phyloP scores from a whole-genome alignment of 768 basidiomycete species.

The Auriscalpium vulgare region DNA sequence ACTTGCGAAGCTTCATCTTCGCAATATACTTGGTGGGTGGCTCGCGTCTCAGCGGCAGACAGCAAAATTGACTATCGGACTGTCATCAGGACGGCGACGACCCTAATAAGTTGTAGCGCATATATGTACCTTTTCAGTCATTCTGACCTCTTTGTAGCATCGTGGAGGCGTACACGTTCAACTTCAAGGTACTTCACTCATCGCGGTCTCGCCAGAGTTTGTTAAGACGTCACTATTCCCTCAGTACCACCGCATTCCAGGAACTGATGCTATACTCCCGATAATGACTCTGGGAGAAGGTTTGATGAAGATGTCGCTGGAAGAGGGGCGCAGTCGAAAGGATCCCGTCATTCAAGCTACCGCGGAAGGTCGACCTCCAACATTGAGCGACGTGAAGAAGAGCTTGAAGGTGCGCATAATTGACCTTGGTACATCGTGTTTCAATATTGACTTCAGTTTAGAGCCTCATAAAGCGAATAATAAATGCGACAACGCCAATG shows the following conservation, averaged over 20 bases:
- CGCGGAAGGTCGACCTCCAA: conserved; percentile 55
- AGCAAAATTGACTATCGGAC: conserved; percentile 3
- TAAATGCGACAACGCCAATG: conserved; percentile 75
- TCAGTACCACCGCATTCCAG: conserved; percentile 65
- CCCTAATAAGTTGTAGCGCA: conserved; percentile 62
- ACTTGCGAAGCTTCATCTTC: conserved; percentile 79
- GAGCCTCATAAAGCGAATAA: conserved; percentile 69
- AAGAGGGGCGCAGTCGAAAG: conserved; percentile 20
- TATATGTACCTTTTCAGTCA: conserved; percentile 20
- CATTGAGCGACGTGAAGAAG: conserved; percentile 72
- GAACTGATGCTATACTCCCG: conserved; percentile 51
- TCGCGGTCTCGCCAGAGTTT: not conserved
- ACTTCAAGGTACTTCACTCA: conserved; percentile 41
- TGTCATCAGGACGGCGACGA: conserved; percentile 65
- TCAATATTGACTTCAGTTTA: conserved; percentile 35
- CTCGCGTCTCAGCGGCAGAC: not conserved
- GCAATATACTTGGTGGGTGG: conserved; percentile 69
- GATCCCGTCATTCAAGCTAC: conserved; percentile 59
- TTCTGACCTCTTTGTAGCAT: conserved; percentile 40
- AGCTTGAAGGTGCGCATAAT: conserved; percentile 56
- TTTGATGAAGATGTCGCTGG: conserved; percentile 42
- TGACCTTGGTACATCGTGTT: not conserved
- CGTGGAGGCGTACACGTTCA: conserved; percentile 84
- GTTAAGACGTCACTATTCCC: not conserved
- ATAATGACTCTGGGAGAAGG: conserved; percentile 67